Evolutionary conservation across 805 yeast species (phyloP), one percentile per base, ranked within the genome.

Genomic region (Candida pseudofarinosa): DNA sequence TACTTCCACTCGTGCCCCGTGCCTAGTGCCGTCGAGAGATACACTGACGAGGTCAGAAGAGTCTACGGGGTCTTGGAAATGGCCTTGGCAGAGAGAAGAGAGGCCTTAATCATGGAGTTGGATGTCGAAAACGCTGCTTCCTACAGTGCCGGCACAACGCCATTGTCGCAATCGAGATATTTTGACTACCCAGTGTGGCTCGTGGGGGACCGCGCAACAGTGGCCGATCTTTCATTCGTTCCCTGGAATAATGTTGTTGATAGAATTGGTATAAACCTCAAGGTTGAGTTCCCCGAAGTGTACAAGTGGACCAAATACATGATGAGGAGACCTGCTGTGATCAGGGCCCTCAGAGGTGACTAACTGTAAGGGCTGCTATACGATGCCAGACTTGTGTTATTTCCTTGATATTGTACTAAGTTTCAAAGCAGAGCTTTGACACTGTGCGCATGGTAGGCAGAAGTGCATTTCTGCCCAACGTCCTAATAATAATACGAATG

Each of bases 171-270:
- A 59, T 82, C 89, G 38, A 76, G 89, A 60, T 88, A 85, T 68
- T 88, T 88, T 56, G 96, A 89, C 55, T 84, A 87, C 56, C 96
- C 97, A 1, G 91, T 90, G 20, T 90, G 98, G 98, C 73, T 90
- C 28, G 97, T 89, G 12, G 95, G 96, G 19, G 96, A 89, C 54
- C 55, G 74, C 38, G 75, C 75, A 17, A 71, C 97, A 1, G 81
- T 90, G 36, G 97, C 97, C 2, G 98, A 90, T 63, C 72, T 90
- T 56, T 80, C 91, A 17, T 90, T 90, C 67, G 96, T 90, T 20
- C 95, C 98, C 13, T 90, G 98, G 98, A 90, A 90, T 63, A 90
- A 89, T 56, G 97, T 90, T 14, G 95, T 90, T 41, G 96, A 87
- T 60, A 74, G 96, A 55, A 85, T 90, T 42, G 97, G 97, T 5